These are phyloP conservation scores for Aspergillus sergii DNA, from an alignment of 2,329 filamentous ascomycete species.

Conservation along the genomic window DNA sequence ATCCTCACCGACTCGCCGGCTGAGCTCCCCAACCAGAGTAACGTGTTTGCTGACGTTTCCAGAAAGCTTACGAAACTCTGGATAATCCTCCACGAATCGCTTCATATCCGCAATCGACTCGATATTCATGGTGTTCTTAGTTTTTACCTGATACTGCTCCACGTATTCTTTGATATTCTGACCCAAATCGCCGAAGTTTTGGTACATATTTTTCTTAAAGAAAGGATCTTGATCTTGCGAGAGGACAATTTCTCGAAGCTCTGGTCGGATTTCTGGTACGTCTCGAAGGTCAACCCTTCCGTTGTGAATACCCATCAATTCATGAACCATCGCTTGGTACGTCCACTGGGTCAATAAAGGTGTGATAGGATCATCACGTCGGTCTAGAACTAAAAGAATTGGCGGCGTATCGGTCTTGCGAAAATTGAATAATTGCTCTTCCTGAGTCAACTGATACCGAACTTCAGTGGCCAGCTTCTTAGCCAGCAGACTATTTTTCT, in stretches of 20 bases:
- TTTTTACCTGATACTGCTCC: conserved; percentile 95
- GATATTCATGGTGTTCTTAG: conserved; percentile 93
- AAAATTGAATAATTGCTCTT: conserved; percentile 96
- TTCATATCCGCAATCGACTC: conserved; percentile 99
- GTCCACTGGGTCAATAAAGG: conserved; percentile 97
- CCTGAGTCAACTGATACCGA: conserved; percentile 89
- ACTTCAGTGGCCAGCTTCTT: conserved; percentile 94
- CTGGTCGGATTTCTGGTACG: conserved; percentile 80
- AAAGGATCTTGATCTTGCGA: conserved; percentile 98
- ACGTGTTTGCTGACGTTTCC: conserved; percentile 99
- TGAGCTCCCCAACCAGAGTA: conserved; percentile 90
- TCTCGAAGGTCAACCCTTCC: conserved; percentile 88
- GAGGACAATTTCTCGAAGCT: conserved; percentile 90
- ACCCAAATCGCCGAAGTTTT: conserved; percentile 94
- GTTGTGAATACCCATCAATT: conserved; percentile 89
- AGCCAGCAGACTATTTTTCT: conserved; percentile 84
- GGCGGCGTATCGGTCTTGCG: conserved; percentile 92
- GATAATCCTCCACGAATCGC: conserved; percentile 97
- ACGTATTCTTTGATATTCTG: conserved; percentile 99
- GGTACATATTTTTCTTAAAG: conserved; percentile 99
- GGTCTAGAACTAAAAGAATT: conserved; percentile 85
- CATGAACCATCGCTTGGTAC: conserved; percentile 99
- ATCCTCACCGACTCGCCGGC: conserved; percentile 80
- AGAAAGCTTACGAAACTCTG: conserved; percentile 94
- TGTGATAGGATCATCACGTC: conserved; percentile 91